A percentile compares a stretch with the other conserved stretches of the same genome.
These are phyloP conservation scores for Tulasnella sp. DNA, from an alignment of 768 basidiomycete genomes.

Conservation along the genomic window DNA sequence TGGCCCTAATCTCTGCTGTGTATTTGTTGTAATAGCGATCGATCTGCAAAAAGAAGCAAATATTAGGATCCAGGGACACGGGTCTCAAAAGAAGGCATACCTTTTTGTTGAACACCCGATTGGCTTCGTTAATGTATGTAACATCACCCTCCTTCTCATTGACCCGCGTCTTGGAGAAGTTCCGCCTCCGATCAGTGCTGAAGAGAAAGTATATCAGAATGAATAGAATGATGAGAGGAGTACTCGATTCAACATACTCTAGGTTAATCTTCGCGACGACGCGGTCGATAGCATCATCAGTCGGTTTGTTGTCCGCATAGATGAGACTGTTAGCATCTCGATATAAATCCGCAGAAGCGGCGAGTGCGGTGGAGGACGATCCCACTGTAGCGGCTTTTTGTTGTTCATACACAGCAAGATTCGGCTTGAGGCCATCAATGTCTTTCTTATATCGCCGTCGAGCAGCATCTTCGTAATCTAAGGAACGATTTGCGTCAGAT, in stretches of 20 bases:
- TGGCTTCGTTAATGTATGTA: conserved; percentile 98
- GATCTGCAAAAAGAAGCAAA: conserved; percentile 41
- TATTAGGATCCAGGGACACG: too few relatives aligned
- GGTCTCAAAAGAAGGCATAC: conserved; percentile 27
- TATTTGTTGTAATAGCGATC: conserved; percentile 95
- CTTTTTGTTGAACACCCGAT: conserved; percentile 98
- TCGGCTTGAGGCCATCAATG: conserved; percentile 76
- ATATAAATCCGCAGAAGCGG: conserved; percentile 65
- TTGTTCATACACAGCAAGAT: conserved; percentile 73
- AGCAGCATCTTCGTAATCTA: conserved; percentile 87
- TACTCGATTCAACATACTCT: conserved; percentile 51
- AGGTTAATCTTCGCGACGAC: conserved; percentile 84
- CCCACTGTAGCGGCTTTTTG: conserved; percentile 68
- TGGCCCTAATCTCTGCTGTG: conserved; percentile 89
- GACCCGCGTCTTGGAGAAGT: conserved; percentile 76
- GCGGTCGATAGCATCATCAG: conserved; percentile 89
- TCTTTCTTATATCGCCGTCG: conserved; percentile 88
- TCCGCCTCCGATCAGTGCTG: conserved; percentile 82
- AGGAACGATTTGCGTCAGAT: too few relatives aligned
- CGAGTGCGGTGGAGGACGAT: conserved; percentile 31
- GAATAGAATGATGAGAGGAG: not conserved
- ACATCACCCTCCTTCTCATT: conserved; percentile 95
- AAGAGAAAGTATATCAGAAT: conserved; percentile 4
- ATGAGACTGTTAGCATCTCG: conserved; percentile 86
- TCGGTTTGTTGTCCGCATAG: conserved; percentile 92